Conservation (phyloP, 371 early-diverging fungal species). For the Mucor circinelloides region DNA sequence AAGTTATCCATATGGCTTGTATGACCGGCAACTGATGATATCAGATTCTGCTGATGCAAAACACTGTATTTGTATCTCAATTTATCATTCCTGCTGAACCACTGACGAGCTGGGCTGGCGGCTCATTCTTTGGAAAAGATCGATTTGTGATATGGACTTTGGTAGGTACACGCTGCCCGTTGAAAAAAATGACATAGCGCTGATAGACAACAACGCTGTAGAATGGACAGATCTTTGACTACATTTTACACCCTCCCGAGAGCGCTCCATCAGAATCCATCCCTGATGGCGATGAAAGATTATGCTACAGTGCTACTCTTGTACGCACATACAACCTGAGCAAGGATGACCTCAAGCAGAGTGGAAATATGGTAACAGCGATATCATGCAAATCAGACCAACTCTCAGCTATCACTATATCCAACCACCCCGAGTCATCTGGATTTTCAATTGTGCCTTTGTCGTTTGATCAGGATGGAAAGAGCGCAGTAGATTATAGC, state of each 20-base stretch:
- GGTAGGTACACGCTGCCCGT: slow-evolving; percentile 10
- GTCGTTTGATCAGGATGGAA: not conserved
- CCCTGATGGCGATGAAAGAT: slow-evolving; percentile 14
- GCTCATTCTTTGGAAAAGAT: slow-evolving; percentile 32
- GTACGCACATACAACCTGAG: slow-evolving; percentile 25
- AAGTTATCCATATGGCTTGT: not conserved
- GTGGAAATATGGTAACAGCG: slow-evolving; percentile 3
- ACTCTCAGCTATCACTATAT: slow-evolving; percentile 21
- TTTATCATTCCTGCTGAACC: slow-evolving; percentile 30
- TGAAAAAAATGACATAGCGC: not conserved
- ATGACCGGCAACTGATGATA: no score
- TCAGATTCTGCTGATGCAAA: slow-evolving; percentile 32
- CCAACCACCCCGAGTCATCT: slow-evolving; percentile 25
- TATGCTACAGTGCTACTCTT: slow-evolving; percentile 37
- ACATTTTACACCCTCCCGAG: slow-evolving; percentile 30
- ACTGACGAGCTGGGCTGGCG: slow-evolving; percentile 37
- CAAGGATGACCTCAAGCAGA: not conserved
- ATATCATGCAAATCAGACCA: not conserved
- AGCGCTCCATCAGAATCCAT: slow-evolving; percentile 17
- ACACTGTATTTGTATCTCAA: slow-evolving; percentile 32
- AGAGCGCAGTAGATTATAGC: not conserved
- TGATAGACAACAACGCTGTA: slow-evolving; percentile 2
- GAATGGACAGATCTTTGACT: slow-evolving; percentile 41
- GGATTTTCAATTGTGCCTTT: slow-evolving; percentile 21
- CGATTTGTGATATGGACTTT: slow-evolving; percentile 32